Conservation (phyloP, 371 early-diverging fungal species). For the Dentiscutata heterogama region DNA sequence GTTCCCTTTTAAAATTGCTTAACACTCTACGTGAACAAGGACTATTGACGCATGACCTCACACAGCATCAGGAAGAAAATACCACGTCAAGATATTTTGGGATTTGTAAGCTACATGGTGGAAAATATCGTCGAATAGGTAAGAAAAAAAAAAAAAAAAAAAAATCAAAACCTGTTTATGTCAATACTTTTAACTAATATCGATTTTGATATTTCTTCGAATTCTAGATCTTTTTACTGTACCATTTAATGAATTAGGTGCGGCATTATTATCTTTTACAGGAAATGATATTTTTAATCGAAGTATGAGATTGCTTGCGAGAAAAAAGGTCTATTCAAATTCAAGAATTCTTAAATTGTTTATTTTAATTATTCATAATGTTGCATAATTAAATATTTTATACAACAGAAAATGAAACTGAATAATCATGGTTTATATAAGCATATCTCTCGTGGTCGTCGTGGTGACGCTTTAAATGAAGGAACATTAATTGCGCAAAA, state of each 20-base stretch:
- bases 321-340: not conserved
- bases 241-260: constrained; percentile 23
- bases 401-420: constrained; percentile 15
- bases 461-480: not conserved
- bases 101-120: constrained; percentile 24
- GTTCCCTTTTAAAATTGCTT: not conserved
- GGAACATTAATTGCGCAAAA: constrained; percentile 32
- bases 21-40: not conserved
- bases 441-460: constrained; percentile 6
- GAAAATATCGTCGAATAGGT: constrained; percentile 30
- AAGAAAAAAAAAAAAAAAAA: too few species aligned
- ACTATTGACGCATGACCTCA: constrained; percentile 7
- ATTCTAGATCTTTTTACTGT: constrained; percentile 26
- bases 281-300: constrained; percentile 33
- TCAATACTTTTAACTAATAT: not conserved
- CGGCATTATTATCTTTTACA: constrained; percentile 16
- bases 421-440: constrained; percentile 39
- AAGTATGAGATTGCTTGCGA: constrained; percentile 31
- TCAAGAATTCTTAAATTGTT: not conserved
- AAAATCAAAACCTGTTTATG: not conserved
- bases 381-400: not conserved
- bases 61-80: not conserved
- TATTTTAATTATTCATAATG: not conserved
- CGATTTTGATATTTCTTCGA: not conserved
- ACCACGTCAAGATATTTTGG: constrained; percentile 2